These are phyloP conservation scores for Chlamydomonas sp. DNA, from an alignment of 139 green algal species.

Conservation along the genomic window DNA sequence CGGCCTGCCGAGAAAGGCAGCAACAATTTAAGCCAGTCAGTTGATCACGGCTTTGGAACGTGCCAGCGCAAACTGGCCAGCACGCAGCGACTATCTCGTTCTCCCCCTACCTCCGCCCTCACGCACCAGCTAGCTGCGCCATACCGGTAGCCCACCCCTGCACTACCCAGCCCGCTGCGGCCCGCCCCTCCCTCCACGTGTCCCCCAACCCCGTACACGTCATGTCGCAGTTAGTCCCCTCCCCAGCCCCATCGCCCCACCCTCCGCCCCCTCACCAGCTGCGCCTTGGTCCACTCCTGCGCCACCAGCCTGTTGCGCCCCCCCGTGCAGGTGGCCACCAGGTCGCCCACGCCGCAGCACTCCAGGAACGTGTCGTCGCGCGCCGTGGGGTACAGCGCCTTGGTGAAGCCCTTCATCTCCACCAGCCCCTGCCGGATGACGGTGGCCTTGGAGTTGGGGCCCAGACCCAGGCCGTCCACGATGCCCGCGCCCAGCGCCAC, in stretches of 20 bases:
- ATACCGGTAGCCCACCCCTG: no score
- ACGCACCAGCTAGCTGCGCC: no score
- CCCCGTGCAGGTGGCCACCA: conserved; percentile 83
- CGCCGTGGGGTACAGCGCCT: conserved; percentile 67
- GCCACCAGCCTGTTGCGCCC: conserved; percentile 80
- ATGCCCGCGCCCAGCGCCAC: conserved; percentile 81
- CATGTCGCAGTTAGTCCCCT: no score
- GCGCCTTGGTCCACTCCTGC: conserved; percentile 50
- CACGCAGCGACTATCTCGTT: no score
- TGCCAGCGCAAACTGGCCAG: no score
- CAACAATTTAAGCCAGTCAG: no score
- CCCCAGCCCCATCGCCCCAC: not conserved
- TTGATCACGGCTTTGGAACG: no score
- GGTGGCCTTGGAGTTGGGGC: conserved; percentile 75
- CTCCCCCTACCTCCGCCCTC: no score
- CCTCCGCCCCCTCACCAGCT: conserved; percentile 6
- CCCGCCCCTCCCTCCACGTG: no score
- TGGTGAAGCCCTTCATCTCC: conserved; percentile 65
- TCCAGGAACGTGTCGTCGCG: conserved; percentile 82
- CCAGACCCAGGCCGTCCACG: conserved; percentile 74
- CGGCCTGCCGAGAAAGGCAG: no score
- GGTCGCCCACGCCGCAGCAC: conserved; percentile 68
- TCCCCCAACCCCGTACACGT: no score
- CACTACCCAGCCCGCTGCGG: no score
- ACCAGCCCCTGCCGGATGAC: conserved; percentile 68